Evolutionary conservation across 768 basidiomycete genomes (phyloP), one percentile per base, ranked within the genome.

Genomic region (Leucocoprinus birnbaumii): DNA sequence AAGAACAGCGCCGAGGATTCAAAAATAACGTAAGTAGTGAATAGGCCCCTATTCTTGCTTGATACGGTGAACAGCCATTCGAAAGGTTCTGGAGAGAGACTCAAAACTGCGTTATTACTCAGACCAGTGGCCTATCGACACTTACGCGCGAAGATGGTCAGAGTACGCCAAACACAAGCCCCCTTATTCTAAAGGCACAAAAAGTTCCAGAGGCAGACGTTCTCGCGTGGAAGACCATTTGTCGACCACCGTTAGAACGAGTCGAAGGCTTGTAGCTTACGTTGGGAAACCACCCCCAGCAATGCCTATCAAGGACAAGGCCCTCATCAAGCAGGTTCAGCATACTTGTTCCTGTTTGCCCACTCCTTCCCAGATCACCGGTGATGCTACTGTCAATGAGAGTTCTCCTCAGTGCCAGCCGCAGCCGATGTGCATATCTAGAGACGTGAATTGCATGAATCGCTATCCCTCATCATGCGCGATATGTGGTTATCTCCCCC

Each of bases 241-340:
- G n/a, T 25, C 45, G 6, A 26, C 14, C 7, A 4, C 2, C 22
- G 5, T 26, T 25, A 16, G 11, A 7, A 8, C 22, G 3, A 24
- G 25, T 6, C 13, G 2, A 26, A 22, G 25, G n/a, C 3, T 26
- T 26, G 45, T 24, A 46, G 7, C 18, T 25, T 57, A 51, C 40
- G 49, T 57, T 19, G 56, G 56, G 2, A 57, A 57, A 51, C 49
- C 43, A 3, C 56, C 56, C 38, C 24, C 45, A 46, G 6, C 45
- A 45, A 11, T 22, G 18, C 13, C 3, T 16, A 21, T 21, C 43
- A 45, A 24, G 11, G 25, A 22, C 18, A 45, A 21, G 14, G 16
- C 21, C 19, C 14, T 13, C n/a, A 31, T 5, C 6, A 31, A 11
- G 31, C 31, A 11, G 6, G 31, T 11, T 5, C 31, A 31, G 31